Conservation (phyloP, 352 stramenopile genomes). For the Phytophthora chlamydospora region DNA sequence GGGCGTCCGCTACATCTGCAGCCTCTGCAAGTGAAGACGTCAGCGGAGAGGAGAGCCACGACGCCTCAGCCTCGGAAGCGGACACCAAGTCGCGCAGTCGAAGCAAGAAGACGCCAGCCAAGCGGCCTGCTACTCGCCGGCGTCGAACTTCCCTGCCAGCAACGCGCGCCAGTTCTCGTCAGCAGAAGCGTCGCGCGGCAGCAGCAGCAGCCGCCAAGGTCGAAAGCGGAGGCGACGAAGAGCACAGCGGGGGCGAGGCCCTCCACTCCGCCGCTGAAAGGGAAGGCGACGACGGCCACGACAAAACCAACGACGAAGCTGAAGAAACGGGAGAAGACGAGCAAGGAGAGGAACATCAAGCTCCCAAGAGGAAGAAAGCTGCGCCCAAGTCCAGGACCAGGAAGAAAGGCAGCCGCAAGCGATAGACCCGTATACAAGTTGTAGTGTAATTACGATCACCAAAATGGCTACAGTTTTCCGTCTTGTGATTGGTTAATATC, state of each 20-base stretch:
- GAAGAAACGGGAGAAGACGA: constrained; percentile 32
- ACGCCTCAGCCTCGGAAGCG: constrained; percentile 59
- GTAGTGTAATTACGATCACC: background rate
- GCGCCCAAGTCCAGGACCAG: constrained; percentile 44
- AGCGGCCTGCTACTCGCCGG: constrained; percentile 44
- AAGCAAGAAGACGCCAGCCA: constrained; percentile 38
- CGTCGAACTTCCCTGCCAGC: constrained; percentile 51
- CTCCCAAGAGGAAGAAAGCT: constrained; percentile 33
- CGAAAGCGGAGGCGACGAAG: constrained; percentile 41
- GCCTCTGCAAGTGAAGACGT: constrained; percentile 53
- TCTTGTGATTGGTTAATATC: too few species aligned
- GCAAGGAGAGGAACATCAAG: constrained; percentile 20
- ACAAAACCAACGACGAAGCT: constrained; percentile 29
- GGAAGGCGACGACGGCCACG: constrained; percentile 20
- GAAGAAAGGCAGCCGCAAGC: constrained; percentile 68
- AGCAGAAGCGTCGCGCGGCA: constrained; percentile 62
- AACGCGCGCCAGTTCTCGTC: constrained; percentile 70
- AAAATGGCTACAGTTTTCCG: too few species aligned
- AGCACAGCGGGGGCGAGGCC: constrained; percentile 34
- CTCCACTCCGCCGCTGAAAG: constrained; percentile 27
- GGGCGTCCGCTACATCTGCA: constrained; percentile 26
- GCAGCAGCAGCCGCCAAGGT: constrained; percentile 37
- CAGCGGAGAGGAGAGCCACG: constrained; percentile 67
- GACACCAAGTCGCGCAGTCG: constrained; percentile 40
- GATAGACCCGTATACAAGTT: constrained; percentile 4